Evolutionary conservation across 2,329 filamentous ascomycete species (phyloP).

Genomic region (Beauveria australis): DNA sequence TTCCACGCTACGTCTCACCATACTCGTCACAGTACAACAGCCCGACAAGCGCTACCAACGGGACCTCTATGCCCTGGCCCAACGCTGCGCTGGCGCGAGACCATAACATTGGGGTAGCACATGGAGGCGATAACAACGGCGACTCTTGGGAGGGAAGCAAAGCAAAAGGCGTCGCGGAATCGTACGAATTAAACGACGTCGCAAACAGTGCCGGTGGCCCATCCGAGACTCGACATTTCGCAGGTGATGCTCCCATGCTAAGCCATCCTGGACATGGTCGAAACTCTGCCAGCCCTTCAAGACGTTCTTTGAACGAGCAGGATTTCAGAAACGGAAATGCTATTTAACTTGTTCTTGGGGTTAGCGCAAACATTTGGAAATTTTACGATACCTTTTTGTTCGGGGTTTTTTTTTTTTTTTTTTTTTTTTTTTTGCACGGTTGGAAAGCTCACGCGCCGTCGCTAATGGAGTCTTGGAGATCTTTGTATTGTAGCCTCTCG

Average conservation of each 20-base stretch:
- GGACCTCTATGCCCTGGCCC: conserved; percentile 29
- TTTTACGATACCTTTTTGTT: background rate
- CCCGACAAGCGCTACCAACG: conserved; percentile 40
- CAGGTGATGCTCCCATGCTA: conserved; percentile 30
- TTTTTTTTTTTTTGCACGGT: background rate
- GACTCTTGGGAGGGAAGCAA: conserved; percentile 25
- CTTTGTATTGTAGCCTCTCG: background rate
- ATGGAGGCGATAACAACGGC: conserved; percentile 26
- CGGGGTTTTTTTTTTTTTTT: background rate
- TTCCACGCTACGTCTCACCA: conserved; percentile 47
- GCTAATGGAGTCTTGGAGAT: background rate
- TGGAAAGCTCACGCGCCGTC: background rate
- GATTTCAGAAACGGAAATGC: conserved; percentile 9
- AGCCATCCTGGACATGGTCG: conserved; percentile 40
- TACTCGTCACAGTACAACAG: conserved; percentile 54
- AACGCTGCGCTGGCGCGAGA: conserved; percentile 17
- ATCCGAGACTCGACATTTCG: background rate
- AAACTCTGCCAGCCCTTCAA: conserved; percentile 19
- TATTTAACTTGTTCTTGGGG: background rate
- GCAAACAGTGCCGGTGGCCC: conserved; percentile 24
- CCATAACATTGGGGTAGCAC: conserved; percentile 34
- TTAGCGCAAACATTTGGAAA: background rate
- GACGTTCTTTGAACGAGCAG: conserved; percentile 13
- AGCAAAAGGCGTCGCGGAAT: conserved; percentile 33
- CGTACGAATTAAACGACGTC: conserved; percentile 43